Conservation (phyloP, 2,329 filamentous ascomycete species). For the Trichoderma atroviride region DNA sequence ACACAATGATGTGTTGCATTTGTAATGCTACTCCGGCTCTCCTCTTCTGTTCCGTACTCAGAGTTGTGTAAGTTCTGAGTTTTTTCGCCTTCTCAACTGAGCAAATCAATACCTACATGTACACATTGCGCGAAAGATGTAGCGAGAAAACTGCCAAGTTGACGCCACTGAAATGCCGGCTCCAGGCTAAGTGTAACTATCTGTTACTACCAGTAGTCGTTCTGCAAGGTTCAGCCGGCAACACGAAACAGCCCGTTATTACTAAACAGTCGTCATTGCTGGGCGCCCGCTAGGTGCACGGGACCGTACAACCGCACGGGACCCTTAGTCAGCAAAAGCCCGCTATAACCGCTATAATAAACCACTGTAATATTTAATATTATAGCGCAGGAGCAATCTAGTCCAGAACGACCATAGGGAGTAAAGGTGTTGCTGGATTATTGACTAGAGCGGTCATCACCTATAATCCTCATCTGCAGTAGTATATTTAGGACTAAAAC, state of each 20-base stretch:
- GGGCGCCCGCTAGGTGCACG: too few relatives aligned
- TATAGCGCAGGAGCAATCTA: too few relatives aligned
- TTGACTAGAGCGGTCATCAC: too few relatives aligned
- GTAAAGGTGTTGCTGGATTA: too few relatives aligned
- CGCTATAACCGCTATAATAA: too few relatives aligned
- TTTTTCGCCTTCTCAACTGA: neutral
- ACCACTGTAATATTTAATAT: too few relatives aligned
- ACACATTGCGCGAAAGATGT: neutral
- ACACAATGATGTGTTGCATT: neutral
- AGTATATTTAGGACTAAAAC: too few relatives aligned
- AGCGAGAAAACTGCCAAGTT: neutral
- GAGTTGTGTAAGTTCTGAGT: neutral
- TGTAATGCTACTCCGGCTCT: neutral
- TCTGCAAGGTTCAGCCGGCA: neutral
- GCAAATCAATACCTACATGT: neutral
- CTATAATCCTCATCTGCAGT: too few relatives aligned
- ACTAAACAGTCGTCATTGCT: neutral
- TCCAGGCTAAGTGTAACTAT: neutral
- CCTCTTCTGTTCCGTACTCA: neutral
- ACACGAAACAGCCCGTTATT: neutral
- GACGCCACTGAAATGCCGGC: neutral
- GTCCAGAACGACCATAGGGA: too few relatives aligned
- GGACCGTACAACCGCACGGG: too few relatives aligned
- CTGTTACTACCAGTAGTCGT: too few relatives aligned
- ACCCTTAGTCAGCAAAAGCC: too few relatives aligned